A percentile compares a stretch with the other conserved stretches of the same genome.
phyloP scores from a whole-genome alignment of 179 eudicot genomes.

The Nepenthes alata region DNA sequence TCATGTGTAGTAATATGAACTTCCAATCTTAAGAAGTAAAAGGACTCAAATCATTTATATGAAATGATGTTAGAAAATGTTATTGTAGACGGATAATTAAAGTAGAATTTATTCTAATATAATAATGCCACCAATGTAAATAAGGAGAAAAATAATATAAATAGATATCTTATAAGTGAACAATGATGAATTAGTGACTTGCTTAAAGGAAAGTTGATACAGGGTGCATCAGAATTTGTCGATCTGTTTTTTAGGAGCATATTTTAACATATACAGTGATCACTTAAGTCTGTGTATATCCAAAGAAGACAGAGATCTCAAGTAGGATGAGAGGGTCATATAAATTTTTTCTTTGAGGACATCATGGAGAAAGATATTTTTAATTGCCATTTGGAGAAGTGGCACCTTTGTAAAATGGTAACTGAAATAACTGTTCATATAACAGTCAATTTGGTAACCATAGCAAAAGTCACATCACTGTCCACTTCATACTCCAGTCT shows the following conservation, averaged over 20 bases:
- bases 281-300: not conserved
- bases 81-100: not conserved
- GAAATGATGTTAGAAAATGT: not conserved
- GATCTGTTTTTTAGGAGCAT: not conserved
- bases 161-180: not conserved
- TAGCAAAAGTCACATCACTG: no score
- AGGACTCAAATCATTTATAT: not conserved
- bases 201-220: not conserved
- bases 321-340: not conserved
- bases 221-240: not conserved
- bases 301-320: not conserved
- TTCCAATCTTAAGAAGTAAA: not conserved
- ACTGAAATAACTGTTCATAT: not conserved
- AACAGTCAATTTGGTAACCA: not conserved
- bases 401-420: not conserved
- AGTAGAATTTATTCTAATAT: not conserved
- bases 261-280: not conserved
- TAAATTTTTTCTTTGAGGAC: not conserved
- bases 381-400: not conserved
- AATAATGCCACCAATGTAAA: not conserved
- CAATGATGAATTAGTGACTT: not conserved
- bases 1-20: not conserved
- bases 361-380: not conserved
- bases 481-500: not conserved
- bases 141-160: not conserved